Base-by-base conservation (phyloP, 768 basidiomycete genomes). In the Hydnomerulius pinastri region DNA sequence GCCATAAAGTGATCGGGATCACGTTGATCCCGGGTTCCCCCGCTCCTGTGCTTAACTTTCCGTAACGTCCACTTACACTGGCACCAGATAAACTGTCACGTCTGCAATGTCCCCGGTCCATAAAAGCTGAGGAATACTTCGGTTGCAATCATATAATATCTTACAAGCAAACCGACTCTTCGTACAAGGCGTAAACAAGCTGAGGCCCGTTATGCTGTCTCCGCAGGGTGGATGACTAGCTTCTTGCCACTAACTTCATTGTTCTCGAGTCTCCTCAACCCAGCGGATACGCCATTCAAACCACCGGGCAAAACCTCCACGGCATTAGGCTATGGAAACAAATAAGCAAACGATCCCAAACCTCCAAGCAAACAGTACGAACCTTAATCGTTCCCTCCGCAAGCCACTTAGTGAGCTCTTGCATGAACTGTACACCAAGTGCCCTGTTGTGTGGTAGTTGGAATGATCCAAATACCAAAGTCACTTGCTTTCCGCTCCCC, bases 301-400 rank as follows among this genome's bases (percentile, higher is more conserved):
- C 54, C 54, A 0, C 43, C 43, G 0, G 33, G 43, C 1, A 56
- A 17, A 2, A 50, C 48, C 32, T 53, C 51, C 6, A 50, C 39
- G 9, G 12, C 17, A 13, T 53, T 54, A 9, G 43, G 51, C 51
- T 55, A 17, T 20, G 15, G 38, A 40, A 21, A 27, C 2, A 27
- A 17, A 24, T 13, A n/a, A n/a, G n/a, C n/a, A n/a, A n/a, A n/a
- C n/a, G n/a, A n/a, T n/a, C n/a, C n/a, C n/a, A n/a, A n/a, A n/a
- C n/a, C n/a, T n/a, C n/a, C n/a, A n/a, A n/a, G n/a, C n/a, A n/a
- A n/a, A n/a, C n/a, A n/a, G 1, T 6, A 43, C 46, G 3, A 18
- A 54, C 56, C 51, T 59, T 55, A 27, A 59, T 52, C 17, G 32
- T 48, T 11, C 44, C 52, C 13, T 54, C 56, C 0, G 51, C 49